These are phyloP conservation scores for Podochytrium sp. DNA, from an alignment of 192 early-diverging fungal species.

Conservation along the genomic window DNA sequence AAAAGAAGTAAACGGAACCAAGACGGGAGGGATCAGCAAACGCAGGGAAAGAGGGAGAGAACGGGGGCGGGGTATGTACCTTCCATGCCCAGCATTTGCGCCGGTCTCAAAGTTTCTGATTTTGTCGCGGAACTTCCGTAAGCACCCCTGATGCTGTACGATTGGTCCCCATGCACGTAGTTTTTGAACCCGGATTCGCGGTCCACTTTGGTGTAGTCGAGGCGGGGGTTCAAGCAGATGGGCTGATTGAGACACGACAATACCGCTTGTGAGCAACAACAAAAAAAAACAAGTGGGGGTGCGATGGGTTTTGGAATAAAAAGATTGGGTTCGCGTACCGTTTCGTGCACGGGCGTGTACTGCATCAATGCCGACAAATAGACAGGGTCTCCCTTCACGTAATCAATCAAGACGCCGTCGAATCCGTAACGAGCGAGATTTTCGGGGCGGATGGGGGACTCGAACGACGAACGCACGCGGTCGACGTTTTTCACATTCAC, in stretches of 20 bases:
- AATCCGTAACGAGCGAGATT: slow-evolving; percentile 66
- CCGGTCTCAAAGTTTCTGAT: background rate
- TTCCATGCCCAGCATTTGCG: slow-evolving; percentile 17
- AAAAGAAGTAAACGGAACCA: background rate
- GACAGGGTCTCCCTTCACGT: slow-evolving; percentile 70
- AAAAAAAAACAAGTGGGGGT: too few relatives aligned
- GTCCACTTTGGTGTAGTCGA: slow-evolving; percentile 17
- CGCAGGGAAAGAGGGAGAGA: background rate
- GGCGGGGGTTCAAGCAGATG: background rate
- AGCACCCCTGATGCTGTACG: slow-evolving; percentile 28
- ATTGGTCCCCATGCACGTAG: slow-evolving; percentile 29
- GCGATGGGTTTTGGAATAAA: too few relatives aligned
- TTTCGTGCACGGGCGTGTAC: slow-evolving; percentile 59
- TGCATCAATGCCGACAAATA: slow-evolving; percentile 71
- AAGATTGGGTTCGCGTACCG: too few relatives aligned
- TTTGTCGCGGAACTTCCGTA: slow-evolving; percentile 41
- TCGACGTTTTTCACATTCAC: slow-evolving; percentile 33
- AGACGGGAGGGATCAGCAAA: too few relatives aligned
- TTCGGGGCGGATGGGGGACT: slow-evolving; percentile 6
- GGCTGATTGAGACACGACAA: background rate
- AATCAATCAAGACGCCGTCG: slow-evolving; percentile 75
- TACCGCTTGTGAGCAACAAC: too few relatives aligned
- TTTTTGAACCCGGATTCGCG: slow-evolving; percentile 15
- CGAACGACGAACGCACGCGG: slow-evolving; percentile 1
- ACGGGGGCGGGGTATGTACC: background rate